phyloP scores from a whole-genome alignment of 2,329 filamentous ascomycete genomes.

The Penicillium occitanis region DNA sequence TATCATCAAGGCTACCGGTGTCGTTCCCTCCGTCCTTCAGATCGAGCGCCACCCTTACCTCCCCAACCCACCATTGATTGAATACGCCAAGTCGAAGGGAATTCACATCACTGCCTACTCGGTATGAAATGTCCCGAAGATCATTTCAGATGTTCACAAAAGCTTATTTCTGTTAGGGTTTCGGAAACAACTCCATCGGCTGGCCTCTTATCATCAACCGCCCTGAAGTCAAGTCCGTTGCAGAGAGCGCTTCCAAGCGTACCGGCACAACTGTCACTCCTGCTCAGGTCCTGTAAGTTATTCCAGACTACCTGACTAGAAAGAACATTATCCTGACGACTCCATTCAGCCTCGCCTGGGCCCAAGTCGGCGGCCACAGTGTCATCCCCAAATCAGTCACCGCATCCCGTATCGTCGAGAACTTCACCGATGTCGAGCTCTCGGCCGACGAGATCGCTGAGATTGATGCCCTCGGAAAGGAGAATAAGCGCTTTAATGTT shows the following conservation, averaged over 20 bases:
- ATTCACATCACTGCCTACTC: slow-evolving; percentile 66
- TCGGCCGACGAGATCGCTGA: slow-evolving; percentile 39
- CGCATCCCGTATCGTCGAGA: slow-evolving; percentile 43
- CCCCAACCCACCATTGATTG: slow-evolving; percentile 59
- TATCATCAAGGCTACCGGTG: slow-evolving; percentile 54
- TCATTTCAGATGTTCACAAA: too few species aligned
- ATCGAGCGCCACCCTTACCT: slow-evolving; percentile 69
- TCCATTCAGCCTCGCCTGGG: slow-evolving; percentile 38
- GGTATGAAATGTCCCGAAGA: slow-evolving; percentile 32
- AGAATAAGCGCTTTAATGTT: slow-evolving; percentile 39
- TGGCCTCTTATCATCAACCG: slow-evolving; percentile 65
- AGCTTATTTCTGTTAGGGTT: slow-evolving; percentile 38
- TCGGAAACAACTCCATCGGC: slow-evolving; percentile 60
- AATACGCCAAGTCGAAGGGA: slow-evolving; percentile 57
- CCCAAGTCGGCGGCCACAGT: slow-evolving; percentile 42
- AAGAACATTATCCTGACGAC: background rate
- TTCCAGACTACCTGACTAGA: background rate
- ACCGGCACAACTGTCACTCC: slow-evolving; percentile 36
- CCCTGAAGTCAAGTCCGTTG: slow-evolving; percentile 62
- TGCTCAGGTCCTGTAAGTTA: slow-evolving; percentile 38
- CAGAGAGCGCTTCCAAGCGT: slow-evolving; percentile 54
- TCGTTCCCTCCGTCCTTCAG: slow-evolving; percentile 66
- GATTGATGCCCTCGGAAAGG: slow-evolving; percentile 34
- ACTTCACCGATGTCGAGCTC: slow-evolving; percentile 46
- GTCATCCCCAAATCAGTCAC: slow-evolving; percentile 48